phyloP scores from a whole-genome alignment of 192 early-diverging fungal species.

The Coemansia sp. region DNA sequence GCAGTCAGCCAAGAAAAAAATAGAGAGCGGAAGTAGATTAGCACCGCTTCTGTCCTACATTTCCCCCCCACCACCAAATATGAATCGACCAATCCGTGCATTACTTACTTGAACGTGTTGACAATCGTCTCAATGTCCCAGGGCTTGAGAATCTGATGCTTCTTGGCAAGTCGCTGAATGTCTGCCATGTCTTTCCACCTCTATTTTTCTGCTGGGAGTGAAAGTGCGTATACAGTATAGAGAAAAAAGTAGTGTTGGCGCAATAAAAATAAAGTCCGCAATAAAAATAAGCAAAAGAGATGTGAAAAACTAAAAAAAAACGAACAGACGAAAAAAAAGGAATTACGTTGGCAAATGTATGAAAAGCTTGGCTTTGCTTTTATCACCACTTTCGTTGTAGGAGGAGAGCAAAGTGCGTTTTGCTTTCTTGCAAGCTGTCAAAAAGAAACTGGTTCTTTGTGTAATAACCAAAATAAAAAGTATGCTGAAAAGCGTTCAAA shows the following conservation, averaged over 20 bases:
- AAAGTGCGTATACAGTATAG: not conserved
- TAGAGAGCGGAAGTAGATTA: not conserved
- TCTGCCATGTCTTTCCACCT: conserved; percentile 9
- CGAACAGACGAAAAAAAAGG: not conserved
- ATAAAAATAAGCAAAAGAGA: conserved; percentile 2
- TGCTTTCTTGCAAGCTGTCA: too few relatives aligned
- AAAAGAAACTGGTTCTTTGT: too few relatives aligned
- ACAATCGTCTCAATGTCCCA: conserved; percentile 57
- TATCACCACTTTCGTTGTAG: too few relatives aligned
- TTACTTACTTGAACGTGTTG: conserved; percentile 48
- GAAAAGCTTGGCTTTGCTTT: not conserved
- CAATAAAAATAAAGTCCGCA: not conserved
- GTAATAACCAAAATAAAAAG: too few relatives aligned
- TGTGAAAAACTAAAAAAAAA: conserved; percentile 8
- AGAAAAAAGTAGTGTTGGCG: not conserved
- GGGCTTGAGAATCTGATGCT: conserved; percentile 54
- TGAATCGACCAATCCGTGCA: not conserved
- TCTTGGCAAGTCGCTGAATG: conserved; percentile 44
- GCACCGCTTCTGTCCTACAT: not conserved
- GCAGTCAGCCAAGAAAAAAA: not conserved
- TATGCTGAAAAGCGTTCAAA: too few relatives aligned
- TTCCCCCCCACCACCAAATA: not conserved
- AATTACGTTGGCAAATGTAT: not conserved
- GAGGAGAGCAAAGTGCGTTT: too few relatives aligned
- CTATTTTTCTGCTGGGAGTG: not conserved